Conservation (phyloP, 2,329 filamentous ascomycete species). For the Diaporthe ampelina region DNA sequence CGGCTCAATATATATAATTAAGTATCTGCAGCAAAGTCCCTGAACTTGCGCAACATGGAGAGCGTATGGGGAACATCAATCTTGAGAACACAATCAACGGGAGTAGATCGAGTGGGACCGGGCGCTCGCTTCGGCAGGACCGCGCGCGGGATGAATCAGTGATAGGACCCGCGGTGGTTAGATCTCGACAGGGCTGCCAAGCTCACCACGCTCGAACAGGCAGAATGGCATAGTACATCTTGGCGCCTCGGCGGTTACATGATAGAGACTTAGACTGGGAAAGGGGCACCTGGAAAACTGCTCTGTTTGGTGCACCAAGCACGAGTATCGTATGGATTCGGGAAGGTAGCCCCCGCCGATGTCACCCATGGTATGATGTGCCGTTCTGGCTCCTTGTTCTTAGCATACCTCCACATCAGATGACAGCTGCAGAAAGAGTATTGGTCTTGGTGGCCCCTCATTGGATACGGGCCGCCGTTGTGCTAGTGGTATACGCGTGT, state of each 20-base stretch:
- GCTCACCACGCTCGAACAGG: conserved; percentile 22
- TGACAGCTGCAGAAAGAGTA: conserved; percentile 14
- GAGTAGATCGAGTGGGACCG: conserved; percentile 19
- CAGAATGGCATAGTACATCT: not conserved
- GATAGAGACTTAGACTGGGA: not conserved
- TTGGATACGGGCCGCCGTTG: not conserved
- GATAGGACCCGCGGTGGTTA: conserved; percentile 19
- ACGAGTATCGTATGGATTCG: not conserved
- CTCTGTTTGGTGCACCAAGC: not conserved
- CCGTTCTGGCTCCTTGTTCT: not conserved
- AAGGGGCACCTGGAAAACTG: not conserved
- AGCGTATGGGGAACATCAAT: not conserved
- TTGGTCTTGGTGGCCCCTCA: not conserved
- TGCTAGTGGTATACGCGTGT: not conserved
- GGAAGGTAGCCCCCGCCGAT: not conserved
- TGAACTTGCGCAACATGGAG: not conserved
- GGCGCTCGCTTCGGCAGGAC: conserved; percentile 21
- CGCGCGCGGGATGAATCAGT: conserved; percentile 34
- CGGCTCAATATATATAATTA: conserved; percentile 19
- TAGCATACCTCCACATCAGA: not conserved
- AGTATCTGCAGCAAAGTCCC: not conserved
- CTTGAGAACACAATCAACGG: not conserved
- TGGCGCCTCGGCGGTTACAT: conserved; percentile 24
- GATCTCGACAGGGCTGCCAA: conserved; percentile 23
- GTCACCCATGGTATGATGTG: not conserved